A percentile compares a stretch with the other conserved stretches of the same genome.
Evolutionary conservation across 2,329 filamentous ascomycete genomes (phyloP).

Genomic region (Rhinocladiella similis): DNA sequence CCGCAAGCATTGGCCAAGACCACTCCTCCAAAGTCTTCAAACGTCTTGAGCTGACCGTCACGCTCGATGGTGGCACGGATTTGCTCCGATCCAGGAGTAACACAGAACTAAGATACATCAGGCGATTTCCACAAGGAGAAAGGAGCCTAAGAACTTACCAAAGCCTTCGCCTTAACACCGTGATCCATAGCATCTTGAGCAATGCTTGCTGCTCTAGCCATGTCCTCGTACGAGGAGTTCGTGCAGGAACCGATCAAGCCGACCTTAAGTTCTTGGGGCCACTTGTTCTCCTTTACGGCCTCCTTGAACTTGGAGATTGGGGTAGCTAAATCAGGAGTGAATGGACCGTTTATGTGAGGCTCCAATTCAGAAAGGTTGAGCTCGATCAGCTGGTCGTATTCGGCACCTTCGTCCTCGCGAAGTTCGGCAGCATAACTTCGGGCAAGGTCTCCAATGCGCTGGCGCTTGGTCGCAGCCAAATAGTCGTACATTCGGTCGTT

Average conservation of each 20-base stretch:
- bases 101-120: conserved; percentile 63
- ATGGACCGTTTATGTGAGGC: conserved; percentile 97
- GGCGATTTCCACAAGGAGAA: background rate
- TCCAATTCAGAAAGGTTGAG: conserved; percentile 94
- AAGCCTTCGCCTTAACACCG: conserved; percentile 87
- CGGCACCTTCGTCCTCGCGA: conserved; percentile 79
- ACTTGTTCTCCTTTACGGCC: conserved; percentile 89
- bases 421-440: conserved; percentile 83
- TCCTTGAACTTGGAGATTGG: conserved; percentile 97
- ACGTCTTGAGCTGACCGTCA: conserved; percentile 88
- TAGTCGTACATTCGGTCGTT: conserved; percentile 98
- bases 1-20: conserved; percentile 95
- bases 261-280: conserved; percentile 95
- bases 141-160: conserved; percentile 34
- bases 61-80: conserved; percentile 89
- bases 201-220: conserved; percentile 90
- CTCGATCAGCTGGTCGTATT: conserved; percentile 96
- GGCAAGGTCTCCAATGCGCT: conserved; percentile 86
- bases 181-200: conserved; percentile 87
- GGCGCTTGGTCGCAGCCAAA: conserved; percentile 85
- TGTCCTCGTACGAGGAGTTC: conserved; percentile 86
- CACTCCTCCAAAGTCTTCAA: conserved; percentile 93
- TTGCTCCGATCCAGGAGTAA: conserved; percentile 96
- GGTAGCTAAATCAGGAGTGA: conserved; percentile 96
- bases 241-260: conserved; percentile 98